These are phyloP conservation scores for Cichorium intybus DNA, from an alignment of 140 eudicot species.

Conservation along the genomic window DNA sequence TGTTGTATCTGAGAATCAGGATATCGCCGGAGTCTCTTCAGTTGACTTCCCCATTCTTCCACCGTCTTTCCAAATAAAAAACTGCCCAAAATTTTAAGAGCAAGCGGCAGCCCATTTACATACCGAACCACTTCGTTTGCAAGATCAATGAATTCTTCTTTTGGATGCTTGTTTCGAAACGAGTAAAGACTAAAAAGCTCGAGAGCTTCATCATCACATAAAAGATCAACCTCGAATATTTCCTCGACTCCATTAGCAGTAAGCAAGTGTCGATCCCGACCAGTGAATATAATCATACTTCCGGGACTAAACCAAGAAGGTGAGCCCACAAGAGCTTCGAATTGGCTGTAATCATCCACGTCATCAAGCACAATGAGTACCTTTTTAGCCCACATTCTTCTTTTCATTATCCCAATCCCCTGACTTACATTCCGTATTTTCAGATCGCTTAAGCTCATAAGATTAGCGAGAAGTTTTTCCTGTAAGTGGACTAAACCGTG, in stretches of 20 bases:
- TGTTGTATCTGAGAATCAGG: conserved; percentile 27
- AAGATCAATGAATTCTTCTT: conserved; percentile 21
- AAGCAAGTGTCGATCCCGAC: conserved; percentile 28
- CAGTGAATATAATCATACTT: conserved; percentile 39
- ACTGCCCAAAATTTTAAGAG: conserved; percentile 42
- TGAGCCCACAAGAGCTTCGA: conserved; percentile 28
- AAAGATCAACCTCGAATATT: conserved; percentile 25
- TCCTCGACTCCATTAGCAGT: conserved; percentile 21
- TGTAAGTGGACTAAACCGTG: conserved; percentile 38
- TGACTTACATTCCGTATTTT: conserved; percentile 15
- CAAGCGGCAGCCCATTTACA: conserved; percentile 44
- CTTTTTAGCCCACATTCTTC: conserved; percentile 17
- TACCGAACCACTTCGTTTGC: conserved; percentile 30
- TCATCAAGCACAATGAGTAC: conserved; percentile 42
- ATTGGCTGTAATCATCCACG: conserved; percentile 28
- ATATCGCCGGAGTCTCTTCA: conserved; percentile 23
- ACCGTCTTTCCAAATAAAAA: conserved; percentile 27
- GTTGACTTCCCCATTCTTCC: conserved; percentile 29
- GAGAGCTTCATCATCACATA: conserved; percentile 29
- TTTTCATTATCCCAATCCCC: conserved; percentile 18
- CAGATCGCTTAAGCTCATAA: conserved; percentile 2
- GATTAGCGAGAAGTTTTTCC: conserved; percentile 32
- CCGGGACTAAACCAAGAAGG: conserved; percentile 40
- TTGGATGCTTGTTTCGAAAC: conserved; percentile 33
- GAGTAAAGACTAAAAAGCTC: conserved; percentile 48